Conservation (phyloP, 1,139 yeast species). For the Pichia sp. region DNA sequence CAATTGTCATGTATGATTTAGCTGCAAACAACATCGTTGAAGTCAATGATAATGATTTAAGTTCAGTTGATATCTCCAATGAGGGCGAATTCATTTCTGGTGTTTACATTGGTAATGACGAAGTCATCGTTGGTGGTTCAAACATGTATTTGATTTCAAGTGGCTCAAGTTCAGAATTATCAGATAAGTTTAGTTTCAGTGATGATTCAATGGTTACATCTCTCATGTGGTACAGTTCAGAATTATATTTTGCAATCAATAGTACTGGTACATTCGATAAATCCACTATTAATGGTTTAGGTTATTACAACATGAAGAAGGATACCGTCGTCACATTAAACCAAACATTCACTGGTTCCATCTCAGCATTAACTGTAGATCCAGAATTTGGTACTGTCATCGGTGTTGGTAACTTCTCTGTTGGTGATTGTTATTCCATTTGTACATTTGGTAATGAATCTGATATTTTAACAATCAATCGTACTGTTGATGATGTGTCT, state of each 20-base stretch:
- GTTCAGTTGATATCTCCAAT: not conserved
- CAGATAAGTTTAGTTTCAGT: conserved; percentile 38
- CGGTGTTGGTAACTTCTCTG: conserved; percentile 74
- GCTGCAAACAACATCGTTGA: conserved; percentile 21
- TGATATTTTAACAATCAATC: conserved; percentile 52
- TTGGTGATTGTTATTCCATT: conserved; percentile 59
- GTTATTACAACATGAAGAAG: conserved; percentile 18
- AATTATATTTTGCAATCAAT: conserved; percentile 50
- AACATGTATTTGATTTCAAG: conserved; percentile 16
- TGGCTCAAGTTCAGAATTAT: conserved; percentile 7
- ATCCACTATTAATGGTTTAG: conserved; percentile 16
- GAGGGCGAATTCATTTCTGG: conserved; percentile 26
- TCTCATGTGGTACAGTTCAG: conserved; percentile 42
- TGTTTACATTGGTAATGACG: conserved; percentile 45
- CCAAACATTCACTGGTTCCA: conserved; percentile 21
- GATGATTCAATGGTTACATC: conserved; percentile 39
- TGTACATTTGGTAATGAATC: conserved; percentile 51
- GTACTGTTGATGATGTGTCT: conserved; percentile 33
- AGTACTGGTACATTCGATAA: conserved; percentile 41
- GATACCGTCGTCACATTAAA: conserved; percentile 14
- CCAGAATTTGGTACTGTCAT: conserved; percentile 39
- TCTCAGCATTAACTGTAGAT: conserved; percentile 25
- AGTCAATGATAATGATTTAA: conserved; percentile 12
- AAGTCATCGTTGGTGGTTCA: conserved; percentile 54
- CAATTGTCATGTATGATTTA: conserved; percentile 26